These are phyloP conservation scores for Termitomyces sp. DNA, from an alignment of 768 basidiomycete species.

Conservation along the genomic window DNA sequence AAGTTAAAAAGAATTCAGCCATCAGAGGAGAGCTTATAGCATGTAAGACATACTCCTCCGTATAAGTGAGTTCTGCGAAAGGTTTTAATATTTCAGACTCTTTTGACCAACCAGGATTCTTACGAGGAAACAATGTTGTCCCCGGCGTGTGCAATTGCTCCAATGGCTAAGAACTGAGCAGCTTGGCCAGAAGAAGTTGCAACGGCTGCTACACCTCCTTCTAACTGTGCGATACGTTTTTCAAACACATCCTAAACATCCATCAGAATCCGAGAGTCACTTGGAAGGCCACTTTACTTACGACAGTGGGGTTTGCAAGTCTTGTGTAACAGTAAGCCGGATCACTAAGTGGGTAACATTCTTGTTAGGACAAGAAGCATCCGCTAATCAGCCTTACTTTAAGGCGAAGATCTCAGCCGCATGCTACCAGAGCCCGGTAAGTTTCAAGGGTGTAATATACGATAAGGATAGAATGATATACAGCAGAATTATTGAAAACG, in stretches of 20 bases:
- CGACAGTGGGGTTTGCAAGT: conserved; percentile 64
- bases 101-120: conserved; percentile 16
- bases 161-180: conserved; percentile 71
- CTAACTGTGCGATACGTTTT: conserved; percentile 73
- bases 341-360: conserved; percentile 26
- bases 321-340: conserved; percentile 63
- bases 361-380: background rate
- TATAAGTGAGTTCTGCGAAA: conserved; percentile 52
- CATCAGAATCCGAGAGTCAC: background rate
- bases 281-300: conserved; percentile 22
- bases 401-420: conserved; percentile 69
- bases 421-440: conserved; percentile 35
- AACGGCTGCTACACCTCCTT: conserved; percentile 73
- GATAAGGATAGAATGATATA: background rate
- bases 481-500: conserved; percentile 60
- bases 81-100: background rate
- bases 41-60: conserved; percentile 49
- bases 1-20: background rate
- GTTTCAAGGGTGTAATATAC: background rate
- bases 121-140: conserved; percentile 78
- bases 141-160: conserved; percentile 53
- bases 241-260: conserved; percentile 66
- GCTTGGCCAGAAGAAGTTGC: conserved; percentile 72
- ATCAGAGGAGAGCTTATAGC: background rate
- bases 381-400: conserved; percentile 26